Evolutionary conservation across 352 stramenopile species (phyloP).

Genomic region (Pythium aristosporum): DNA sequence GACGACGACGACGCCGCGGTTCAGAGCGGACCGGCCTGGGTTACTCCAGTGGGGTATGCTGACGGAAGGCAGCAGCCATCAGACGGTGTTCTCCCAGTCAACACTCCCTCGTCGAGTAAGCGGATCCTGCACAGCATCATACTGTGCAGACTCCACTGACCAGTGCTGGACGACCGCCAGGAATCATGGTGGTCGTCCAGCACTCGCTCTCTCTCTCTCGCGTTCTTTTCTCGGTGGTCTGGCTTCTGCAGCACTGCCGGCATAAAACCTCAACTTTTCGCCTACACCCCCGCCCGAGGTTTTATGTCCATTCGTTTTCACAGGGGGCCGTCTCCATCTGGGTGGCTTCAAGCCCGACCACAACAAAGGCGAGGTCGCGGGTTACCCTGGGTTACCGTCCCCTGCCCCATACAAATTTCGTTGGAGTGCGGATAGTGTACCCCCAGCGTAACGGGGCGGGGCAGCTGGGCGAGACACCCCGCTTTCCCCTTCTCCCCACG

Average conservation of each 20-base stretch:
- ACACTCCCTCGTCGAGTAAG: too few species aligned
- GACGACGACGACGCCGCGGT: too few species aligned
- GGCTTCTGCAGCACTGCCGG: neutral
- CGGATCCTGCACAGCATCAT: too few species aligned
- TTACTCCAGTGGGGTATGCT: too few species aligned
- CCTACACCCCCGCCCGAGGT: neutral
- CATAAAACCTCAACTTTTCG: neutral
- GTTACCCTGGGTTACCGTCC: neutral
- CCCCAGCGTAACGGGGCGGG: neutral
- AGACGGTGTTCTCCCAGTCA: too few species aligned
- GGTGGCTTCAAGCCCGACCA: slow-evolving; percentile 13
- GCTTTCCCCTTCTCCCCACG: neutral
- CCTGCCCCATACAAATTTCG: neutral
- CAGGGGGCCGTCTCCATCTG: slow-evolving; percentile 2
- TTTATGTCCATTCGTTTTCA: slow-evolving; percentile 2
- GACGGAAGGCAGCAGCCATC: too few species aligned
- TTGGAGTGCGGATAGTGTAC: neutral
- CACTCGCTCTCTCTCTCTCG: neutral
- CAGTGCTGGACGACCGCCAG: too few species aligned
- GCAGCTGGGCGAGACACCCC: neutral
- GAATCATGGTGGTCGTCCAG: too few species aligned
- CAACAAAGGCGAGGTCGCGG: slow-evolving; percentile 4
- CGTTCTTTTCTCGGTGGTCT: neutral
- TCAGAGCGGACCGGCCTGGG: too few species aligned
- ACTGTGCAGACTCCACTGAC: too few species aligned